Evolutionary conservation across 2,329 filamentous ascomycete species (phyloP), one percentile per base, ranked within the genome.

Genomic region (Alternaria gaisen): DNA sequence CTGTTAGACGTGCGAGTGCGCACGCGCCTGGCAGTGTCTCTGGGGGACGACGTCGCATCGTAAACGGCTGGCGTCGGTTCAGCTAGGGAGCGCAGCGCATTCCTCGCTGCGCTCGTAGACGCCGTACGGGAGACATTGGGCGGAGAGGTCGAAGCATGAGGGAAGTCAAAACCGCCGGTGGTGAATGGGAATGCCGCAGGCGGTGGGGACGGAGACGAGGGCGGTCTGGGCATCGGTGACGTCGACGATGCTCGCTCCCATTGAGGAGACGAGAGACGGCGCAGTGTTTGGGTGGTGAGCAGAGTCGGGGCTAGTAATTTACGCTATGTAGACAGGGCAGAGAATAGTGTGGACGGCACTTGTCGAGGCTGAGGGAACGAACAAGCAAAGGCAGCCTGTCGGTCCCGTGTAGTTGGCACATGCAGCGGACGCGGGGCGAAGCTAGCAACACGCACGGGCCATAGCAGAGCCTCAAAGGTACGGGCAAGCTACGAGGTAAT

Each of bases 91-190:
- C 51, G 64, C 55, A 65, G 53, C 18, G 61, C 59, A 36, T 62
- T 63, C 10, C 60, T 42, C 22, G 58, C 36, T 1, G 57, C 32
- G 36, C 40, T 44, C 4, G 58, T 40, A 16, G 26, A 42, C 10
- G 50, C 44, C 18, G 63, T 48, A 40, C 62, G 61, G 22, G 60
- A 28, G n/a, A 61, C 24, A 12, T 52, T 54, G 9, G 58, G 68
- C 8, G 69, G 62, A 6, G 75, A 73, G 7, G 71, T 60, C n/a
- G 73, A 76, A 42, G 82, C 81, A 44, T 80, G 79, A 22, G 82
- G 82, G 54, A 79, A 78, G 71, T 83, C 82, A 70, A 82, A 82
- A 67, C 73, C 75, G 62, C 79, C 80, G 36, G 74, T 74, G 36
- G 75, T 75, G 67, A 74, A 77, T 56, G 74, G 61, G 54, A 73